phyloP scores from a whole-genome alignment of 83 land plant species.

The Thuja plicata region DNA sequence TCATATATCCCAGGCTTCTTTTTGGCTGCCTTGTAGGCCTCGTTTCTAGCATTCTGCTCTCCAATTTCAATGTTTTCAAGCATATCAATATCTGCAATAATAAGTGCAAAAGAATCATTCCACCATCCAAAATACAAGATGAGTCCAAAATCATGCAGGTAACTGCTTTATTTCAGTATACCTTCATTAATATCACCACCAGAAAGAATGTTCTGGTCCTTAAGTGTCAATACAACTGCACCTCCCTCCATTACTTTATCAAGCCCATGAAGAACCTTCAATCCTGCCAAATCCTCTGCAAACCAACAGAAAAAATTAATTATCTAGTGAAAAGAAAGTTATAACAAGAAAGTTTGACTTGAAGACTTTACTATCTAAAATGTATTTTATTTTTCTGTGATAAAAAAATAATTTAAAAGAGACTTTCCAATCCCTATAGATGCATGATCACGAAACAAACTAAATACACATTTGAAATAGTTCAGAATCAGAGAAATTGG shows the following conservation, averaged over 20 bases:
- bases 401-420: neutral
- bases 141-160: constrained; percentile 11
- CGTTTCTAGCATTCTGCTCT: constrained; percentile 83
- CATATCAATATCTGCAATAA: constrained; percentile 73
- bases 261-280: constrained; percentile 96
- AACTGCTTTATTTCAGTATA: constrained; percentile 17
- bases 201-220: constrained; percentile 83
- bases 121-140: neutral
- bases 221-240: constrained; percentile 94
- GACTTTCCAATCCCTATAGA: neutral
- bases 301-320: neutral
- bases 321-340: neutral
- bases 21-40: constrained; percentile 95
- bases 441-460: neutral
- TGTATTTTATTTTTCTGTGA: neutral
- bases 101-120: neutral
- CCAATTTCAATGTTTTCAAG: constrained; percentile 96
- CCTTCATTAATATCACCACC: constrained; percentile 90
- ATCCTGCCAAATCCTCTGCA: constrained; percentile 86
- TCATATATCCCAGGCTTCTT: constrained; percentile 85
- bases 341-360: neutral
- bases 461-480: constrained; percentile 8
- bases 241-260: constrained; percentile 98
- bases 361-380: neutral
- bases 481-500: neutral